Evolutionary conservation across 306 rosid genomes (phyloP).

Genomic region (Cercis canadensis): DNA sequence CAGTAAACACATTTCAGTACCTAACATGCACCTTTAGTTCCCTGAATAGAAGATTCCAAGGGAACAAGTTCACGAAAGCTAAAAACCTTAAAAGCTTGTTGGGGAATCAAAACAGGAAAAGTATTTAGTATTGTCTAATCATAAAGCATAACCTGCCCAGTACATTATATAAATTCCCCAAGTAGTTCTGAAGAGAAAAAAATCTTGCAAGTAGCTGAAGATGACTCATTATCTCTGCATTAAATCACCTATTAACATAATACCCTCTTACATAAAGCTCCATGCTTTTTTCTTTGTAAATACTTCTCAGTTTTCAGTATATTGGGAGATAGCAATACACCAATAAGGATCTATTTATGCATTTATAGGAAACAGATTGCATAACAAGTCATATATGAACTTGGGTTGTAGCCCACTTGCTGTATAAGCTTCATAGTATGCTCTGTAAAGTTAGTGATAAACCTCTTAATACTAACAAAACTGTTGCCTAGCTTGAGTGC

Average conservation of each 20-base stretch:
- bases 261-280: background rate
- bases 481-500: background rate
- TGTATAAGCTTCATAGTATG: background rate
- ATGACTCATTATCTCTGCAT: conserved; percentile 2
- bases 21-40: background rate
- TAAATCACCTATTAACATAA: background rate
- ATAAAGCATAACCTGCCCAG: background rate
- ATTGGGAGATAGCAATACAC: conserved; percentile 37
- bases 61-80: background rate
- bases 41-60: background rate
- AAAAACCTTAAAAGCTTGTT: conserved; percentile 6
- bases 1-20: background rate
- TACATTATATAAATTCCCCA: background rate
- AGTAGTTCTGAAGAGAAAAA: background rate
- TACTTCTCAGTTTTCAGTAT: conserved; percentile 37
- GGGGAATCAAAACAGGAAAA: background rate
- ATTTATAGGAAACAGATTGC: background rate
- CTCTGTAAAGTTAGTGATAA: conserved; percentile 4
- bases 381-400: background rate
- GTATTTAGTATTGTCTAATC: background rate
- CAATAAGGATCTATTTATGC: conserved; percentile 15
- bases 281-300: background rate
- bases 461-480: background rate
- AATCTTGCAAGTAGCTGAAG: conserved; percentile 30
- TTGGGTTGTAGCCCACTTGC: conserved; percentile 21